Evolutionary conservation across 1,139 yeast species (phyloP).

Genomic region (Citeromyces hawaiiensis): DNA sequence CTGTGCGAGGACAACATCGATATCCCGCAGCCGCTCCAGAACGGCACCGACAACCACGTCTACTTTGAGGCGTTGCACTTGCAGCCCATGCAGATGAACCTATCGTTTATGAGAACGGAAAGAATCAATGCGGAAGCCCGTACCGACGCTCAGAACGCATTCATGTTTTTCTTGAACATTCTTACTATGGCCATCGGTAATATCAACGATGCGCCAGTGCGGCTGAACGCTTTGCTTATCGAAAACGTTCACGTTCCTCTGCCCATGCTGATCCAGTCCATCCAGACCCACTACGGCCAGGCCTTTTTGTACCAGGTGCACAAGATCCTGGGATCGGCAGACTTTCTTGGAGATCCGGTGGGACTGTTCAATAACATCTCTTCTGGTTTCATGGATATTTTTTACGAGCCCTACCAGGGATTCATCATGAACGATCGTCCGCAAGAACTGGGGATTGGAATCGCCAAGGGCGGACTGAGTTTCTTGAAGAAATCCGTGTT

Average conservation of each 20-base stretch:
- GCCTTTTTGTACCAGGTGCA: conserved; percentile 87
- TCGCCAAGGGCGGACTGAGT: conserved; percentile 92
- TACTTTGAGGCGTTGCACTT: conserved; percentile 88
- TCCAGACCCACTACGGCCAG: conserved; percentile 82
- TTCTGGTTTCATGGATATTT: conserved; percentile 91
- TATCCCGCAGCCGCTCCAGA: conserved; percentile 58
- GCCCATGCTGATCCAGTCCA: conserved; percentile 57
- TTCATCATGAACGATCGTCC: conserved; percentile 90
- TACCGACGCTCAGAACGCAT: conserved; percentile 45
- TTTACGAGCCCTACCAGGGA: conserved; percentile 96
- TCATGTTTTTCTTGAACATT: conserved; percentile 69
- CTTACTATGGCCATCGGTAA: conserved; percentile 96
- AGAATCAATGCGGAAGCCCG: conserved; percentile 49
- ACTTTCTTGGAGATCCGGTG: conserved; percentile 92
- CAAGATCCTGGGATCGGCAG: conserved; percentile 92
- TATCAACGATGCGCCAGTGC: conserved; percentile 92
- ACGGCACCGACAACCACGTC: conserved; percentile 45
- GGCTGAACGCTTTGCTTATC: conserved; percentile 72
- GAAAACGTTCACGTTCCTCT: conserved; percentile 85
- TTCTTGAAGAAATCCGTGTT: conserved; percentile 90
- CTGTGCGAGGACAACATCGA: conserved; percentile 51
- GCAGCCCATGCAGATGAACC: conserved; percentile 80
- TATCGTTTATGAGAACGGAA: conserved; percentile 89
- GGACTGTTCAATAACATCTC: conserved; percentile 88
- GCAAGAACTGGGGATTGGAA: conserved; percentile 86